Percentiles rank a stretch among this genome's conserved stretches.
Conservation (phyloP, 2,329 filamentous ascomycete species). For the Fonsecaea multimorphosa region DNA sequence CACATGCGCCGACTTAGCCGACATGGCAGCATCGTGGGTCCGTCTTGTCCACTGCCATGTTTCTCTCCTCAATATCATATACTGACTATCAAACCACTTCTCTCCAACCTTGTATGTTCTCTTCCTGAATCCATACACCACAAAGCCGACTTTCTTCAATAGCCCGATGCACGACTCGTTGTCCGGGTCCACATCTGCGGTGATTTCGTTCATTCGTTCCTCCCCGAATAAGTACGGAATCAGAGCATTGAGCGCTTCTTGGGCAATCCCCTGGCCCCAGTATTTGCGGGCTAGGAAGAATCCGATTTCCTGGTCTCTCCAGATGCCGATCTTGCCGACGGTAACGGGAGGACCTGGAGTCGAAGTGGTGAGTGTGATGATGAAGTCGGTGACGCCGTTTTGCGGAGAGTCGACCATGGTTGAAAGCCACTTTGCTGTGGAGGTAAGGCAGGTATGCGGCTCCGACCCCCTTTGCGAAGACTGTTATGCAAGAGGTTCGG, state of each 20-base stretch:
- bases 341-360: neutral
- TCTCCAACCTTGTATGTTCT: slow-evolving; percentile 27
- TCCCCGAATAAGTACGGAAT: slow-evolving; percentile 28
- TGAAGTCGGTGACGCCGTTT: slow-evolving; percentile 35
- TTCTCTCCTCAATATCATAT: slow-evolving; percentile 27
- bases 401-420: slow-evolving; percentile 24
- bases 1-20: too few species aligned
- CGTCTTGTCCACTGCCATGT: slow-evolving; percentile 20
- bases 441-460: slow-evolving; percentile 20
- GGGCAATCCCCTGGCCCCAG: slow-evolving; percentile 29
- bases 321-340: slow-evolving; percentile 35
- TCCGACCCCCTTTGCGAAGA: slow-evolving; percentile 23
- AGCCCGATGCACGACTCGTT: slow-evolving; percentile 27
- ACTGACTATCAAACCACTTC: slow-evolving; percentile 34
- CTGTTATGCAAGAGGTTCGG: neutral
- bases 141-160: slow-evolving; percentile 32
- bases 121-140: slow-evolving; percentile 24
- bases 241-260: slow-evolving; percentile 27
- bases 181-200: slow-evolving; percentile 33
- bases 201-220: slow-evolving; percentile 22
- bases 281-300: slow-evolving; percentile 29
- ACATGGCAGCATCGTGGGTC: too few species aligned
- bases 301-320: slow-evolving; percentile 32
- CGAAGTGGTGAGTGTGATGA: slow-evolving; percentile 28
- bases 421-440: slow-evolving; percentile 27